These are phyloP conservation scores for Symbiodinium natans DNA, from an alignment of 73 alveolate genomes.

Conservation along the genomic window DNA sequence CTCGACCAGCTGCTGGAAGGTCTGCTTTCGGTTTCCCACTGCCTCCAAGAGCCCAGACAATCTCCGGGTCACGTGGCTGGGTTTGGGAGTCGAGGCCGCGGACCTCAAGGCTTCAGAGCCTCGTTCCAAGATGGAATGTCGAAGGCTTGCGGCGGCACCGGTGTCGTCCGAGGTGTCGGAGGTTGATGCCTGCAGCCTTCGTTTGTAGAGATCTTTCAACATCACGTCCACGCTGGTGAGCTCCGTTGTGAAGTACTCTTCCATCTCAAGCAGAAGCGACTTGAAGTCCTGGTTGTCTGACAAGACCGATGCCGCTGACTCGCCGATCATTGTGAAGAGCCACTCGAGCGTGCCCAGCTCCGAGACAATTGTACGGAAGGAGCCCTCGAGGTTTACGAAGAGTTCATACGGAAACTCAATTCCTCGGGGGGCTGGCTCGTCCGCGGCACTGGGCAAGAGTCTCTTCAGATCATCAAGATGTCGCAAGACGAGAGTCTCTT, in stretches of 20 bases:
- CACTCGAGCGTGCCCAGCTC: constrained; percentile 77
- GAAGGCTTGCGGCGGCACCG: neutral
- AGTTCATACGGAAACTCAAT: constrained; percentile 53
- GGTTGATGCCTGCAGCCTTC: neutral
- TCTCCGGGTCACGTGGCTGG: neutral
- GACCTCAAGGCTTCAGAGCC: neutral
- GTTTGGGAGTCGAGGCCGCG: no score
- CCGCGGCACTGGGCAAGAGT: constrained; percentile 29
- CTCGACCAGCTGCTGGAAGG: neutral
- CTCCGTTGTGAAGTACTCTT: neutral
- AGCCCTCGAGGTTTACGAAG: constrained; percentile 17
- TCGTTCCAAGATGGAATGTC: neutral
- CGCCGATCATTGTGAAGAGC: neutral
- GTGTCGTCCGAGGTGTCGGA: neutral
- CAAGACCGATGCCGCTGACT: neutral
- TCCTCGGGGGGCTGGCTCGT: constrained; percentile 75
- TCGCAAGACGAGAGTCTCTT: constrained; percentile 7
- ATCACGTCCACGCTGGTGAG: neutral
- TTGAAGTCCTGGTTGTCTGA: neutral
- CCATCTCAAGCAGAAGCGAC: neutral
- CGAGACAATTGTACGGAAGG: constrained; percentile 24
- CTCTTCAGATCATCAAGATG: constrained; percentile 1
- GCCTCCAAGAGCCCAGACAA: neutral
- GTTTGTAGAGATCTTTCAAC: neutral
- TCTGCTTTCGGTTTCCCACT: neutral